Evolutionary conservation across 805 yeast genomes (phyloP).

Genomic region (Candida odintsovae): DNA sequence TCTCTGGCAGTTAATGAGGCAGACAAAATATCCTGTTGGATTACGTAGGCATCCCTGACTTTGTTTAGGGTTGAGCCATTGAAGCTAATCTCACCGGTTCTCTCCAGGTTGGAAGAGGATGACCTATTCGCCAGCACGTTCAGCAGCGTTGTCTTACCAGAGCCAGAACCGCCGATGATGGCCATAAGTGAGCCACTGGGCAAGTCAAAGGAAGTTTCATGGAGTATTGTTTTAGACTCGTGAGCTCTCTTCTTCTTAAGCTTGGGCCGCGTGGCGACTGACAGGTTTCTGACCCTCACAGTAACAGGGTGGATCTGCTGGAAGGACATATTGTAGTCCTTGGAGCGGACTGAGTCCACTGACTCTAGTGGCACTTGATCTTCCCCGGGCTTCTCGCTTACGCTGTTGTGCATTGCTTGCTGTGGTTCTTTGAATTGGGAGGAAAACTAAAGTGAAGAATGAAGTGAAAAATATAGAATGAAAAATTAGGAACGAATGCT

Average conservation of each 20-base stretch:
- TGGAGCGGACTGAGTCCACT: neutral
- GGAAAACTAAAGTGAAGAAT: too few species aligned
- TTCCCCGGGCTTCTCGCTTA: neutral
- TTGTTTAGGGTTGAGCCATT: constrained; percentile 21
- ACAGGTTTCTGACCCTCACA: constrained; percentile 5
- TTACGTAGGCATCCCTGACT: constrained; percentile 50
- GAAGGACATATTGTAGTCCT: constrained; percentile 3
- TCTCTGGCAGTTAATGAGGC: constrained; percentile 73
- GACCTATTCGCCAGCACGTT: constrained; percentile 57
- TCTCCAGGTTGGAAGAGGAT: constrained; percentile 32
- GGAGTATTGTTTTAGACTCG: constrained; percentile 7
- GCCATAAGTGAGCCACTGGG: constrained; percentile 68
- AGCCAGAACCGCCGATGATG: constrained; percentile 85
- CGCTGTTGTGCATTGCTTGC: neutral
- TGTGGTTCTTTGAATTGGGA: neutral
- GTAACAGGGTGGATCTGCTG: constrained; percentile 5
- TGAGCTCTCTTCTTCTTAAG: neutral
- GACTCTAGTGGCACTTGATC: neutral
- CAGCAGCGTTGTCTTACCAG: constrained; percentile 79
- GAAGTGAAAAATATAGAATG: too few species aligned
- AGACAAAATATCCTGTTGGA: constrained; percentile 70
- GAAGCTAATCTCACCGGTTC: constrained; percentile 36
- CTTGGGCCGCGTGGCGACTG: constrained; percentile 1
- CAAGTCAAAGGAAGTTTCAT: constrained; percentile 51
- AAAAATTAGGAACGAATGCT: too few species aligned